Conservation (phyloP, 768 basidiomycete species). For the Phallus indusiatus region DNA sequence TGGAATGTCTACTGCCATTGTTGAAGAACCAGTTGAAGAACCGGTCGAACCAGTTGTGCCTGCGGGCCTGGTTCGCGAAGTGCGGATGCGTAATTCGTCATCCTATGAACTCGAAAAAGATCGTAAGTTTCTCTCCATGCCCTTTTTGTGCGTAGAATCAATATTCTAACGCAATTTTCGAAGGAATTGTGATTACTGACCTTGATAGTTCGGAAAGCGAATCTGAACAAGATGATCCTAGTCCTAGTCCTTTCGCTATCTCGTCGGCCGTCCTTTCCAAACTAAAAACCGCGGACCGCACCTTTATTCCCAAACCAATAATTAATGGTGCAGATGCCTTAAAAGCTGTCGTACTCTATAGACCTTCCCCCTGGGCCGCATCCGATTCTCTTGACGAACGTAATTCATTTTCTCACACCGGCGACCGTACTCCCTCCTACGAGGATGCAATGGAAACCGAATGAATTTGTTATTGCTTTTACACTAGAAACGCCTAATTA, state of each 20-base stretch:
- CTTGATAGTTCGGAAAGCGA: conserved; percentile 42
- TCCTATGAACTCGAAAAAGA: conserved; percentile 68
- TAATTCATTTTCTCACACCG: not conserved
- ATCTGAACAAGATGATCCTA: conserved; percentile 14
- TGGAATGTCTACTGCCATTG: conserved; percentile 24
- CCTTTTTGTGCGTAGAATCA: conserved; percentile 1
- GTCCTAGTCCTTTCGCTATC: conserved; percentile 27
- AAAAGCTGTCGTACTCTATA: conserved; percentile 48
- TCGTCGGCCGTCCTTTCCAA: conserved; percentile 37
- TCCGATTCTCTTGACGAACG: conserved; percentile 1
- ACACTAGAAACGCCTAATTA: conserved; percentile 11
- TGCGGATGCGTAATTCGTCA: conserved; percentile 52
- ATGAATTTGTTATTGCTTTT: conserved; percentile 16
- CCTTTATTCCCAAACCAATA: not conserved
- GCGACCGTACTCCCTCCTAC: conserved; percentile 3
- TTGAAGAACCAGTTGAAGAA: conserved; percentile 11
- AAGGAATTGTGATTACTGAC: conserved; percentile 59
- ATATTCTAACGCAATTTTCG: conserved; percentile 2
- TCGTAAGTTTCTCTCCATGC: conserved; percentile 33
- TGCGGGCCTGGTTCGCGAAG: conserved; percentile 31
- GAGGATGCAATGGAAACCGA: conserved; percentile 52
- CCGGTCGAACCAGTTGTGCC: conserved; percentile 15
- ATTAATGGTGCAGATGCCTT: conserved; percentile 13
- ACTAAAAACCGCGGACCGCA: conserved; percentile 25
- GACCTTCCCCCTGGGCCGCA: conserved; percentile 8